These are phyloP conservation scores for Crithidia expoeki DNA, from an alignment of 208 protist species.

Conservation along the genomic window DNA sequence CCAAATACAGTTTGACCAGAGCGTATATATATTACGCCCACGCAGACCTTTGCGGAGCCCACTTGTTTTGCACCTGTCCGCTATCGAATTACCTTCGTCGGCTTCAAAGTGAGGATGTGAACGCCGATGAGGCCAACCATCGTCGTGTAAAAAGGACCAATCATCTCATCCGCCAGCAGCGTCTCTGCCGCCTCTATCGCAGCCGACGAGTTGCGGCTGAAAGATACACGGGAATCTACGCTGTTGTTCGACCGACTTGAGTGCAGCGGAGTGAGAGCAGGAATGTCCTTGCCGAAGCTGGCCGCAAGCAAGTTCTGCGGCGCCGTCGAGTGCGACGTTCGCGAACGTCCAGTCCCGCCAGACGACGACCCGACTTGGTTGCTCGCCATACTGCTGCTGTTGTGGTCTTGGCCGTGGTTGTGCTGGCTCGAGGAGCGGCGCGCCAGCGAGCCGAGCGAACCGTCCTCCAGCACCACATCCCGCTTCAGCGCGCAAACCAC, in stretches of 20 bases:
- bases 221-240: constrained; percentile 12
- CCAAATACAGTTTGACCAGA: no score
- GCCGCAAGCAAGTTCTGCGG: neutral
- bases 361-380: constrained; percentile 4
- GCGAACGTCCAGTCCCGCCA: neutral
- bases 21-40: no score
- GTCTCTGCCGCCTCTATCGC: constrained; percentile 34
- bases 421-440: constrained; percentile 5
- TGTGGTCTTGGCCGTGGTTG: neutral
- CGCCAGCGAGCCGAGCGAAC: constrained; percentile 26
- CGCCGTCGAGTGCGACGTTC: neutral
- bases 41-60: no score
- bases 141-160: constrained; percentile 67
- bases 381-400: neutral
- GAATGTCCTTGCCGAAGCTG: neutral
- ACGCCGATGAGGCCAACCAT: constrained; percentile 77
- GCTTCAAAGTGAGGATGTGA: constrained; percentile 54
- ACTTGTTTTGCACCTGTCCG: no score
- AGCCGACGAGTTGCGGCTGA: constrained; percentile 16
- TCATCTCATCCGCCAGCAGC: constrained; percentile 58
- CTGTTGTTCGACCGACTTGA: constrained; percentile 21
- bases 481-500: constrained; percentile 46
- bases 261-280: constrained; percentile 2
- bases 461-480: constrained; percentile 50
- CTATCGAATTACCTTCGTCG: constrained; percentile 10